Base-by-base conservation (phyloP, 2,329 filamentous ascomycete species). In the Ciborinia camelliae region DNA sequence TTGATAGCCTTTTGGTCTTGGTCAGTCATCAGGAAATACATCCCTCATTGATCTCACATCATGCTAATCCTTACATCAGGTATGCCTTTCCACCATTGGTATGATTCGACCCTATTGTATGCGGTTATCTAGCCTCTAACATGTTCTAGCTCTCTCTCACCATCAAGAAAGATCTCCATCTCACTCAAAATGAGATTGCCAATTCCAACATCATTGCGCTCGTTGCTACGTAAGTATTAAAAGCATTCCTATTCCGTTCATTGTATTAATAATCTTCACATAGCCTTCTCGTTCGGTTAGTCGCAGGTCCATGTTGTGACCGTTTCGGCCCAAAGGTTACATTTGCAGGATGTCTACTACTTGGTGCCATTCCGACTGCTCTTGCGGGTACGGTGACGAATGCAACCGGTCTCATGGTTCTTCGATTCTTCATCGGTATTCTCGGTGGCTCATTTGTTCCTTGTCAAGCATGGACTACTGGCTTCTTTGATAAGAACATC, bases 191-290 rank as follows among this genome's bases (percentile, higher is more conserved):
- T 41, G 83, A 97, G 75, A 82, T 97, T 62, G 86, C 89, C 71
- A 97, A 96, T 79, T 97, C 92, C 45, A 97, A 97, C 77, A 94
- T 97, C 67, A 84, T 95, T 65, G 92, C 92, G 7, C 81, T 97
- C 5, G 79, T 83, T 63, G 89, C 88, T 37, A 91, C 89, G 70
- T 72, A 48, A 68, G 70, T 68, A 43, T 32, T n/a, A 35, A 23
- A 55, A 18, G 39, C 26, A 18, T 26, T 14, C 41, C 20, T n/a
- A 26, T 8, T 45, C 20, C 45, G n/a, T 10, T 26, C 28, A 63
- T 15, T 37, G 26, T 48, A 58, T 53, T 68, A 32, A 67, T 43
- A 52, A 23, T 35, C 23, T 20, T 2, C 9, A 28, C 28, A 54
- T 28, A 72, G 71, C 63, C 73, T 96, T 20, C 77, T 96, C 39